Conservation (phyloP, 2,329 filamentous ascomycete species). For the Diaporthe ampelina region DNA sequence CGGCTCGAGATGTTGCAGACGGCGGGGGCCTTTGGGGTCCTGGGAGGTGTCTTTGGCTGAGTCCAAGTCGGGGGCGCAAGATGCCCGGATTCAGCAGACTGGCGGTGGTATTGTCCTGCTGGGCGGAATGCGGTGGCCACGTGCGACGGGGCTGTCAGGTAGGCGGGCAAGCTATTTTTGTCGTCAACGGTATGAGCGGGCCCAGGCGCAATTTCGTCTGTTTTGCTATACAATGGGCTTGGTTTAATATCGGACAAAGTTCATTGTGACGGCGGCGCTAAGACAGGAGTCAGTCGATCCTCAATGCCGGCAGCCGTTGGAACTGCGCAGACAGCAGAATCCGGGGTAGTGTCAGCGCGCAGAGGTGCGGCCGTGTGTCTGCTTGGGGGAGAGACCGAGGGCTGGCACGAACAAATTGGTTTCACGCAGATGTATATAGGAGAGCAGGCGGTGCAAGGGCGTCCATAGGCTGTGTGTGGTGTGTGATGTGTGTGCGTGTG, state of each 20-base stretch:
- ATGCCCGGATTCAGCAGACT: neutral
- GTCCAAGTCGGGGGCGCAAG: neutral
- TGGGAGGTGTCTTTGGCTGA: neutral
- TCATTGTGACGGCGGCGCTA: slow-evolving; percentile 24
- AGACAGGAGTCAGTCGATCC: slow-evolving; percentile 9
- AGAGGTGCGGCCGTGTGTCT: neutral
- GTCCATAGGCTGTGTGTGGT: neutral
- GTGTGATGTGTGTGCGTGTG: neutral
- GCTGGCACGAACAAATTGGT: neutral
- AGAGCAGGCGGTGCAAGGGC: neutral
- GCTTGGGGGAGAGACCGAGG: neutral
- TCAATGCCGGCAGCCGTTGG: neutral
- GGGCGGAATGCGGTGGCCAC: slow-evolving; percentile 5
- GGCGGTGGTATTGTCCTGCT: neutral
- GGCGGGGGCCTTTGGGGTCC: neutral
- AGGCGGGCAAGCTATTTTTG: slow-evolving; percentile 18
- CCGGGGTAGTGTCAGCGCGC: neutral
- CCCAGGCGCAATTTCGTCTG: slow-evolving; percentile 23
- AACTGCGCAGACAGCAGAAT: slow-evolving; percentile 8
- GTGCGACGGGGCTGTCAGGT: neutral
- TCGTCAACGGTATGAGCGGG: slow-evolving; percentile 24
- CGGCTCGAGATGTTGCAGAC: neutral
- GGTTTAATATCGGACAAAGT: slow-evolving; percentile 1
- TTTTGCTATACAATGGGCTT: slow-evolving; percentile 3
- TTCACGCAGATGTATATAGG: neutral